phyloP scores from a whole-genome alignment of 2,329 filamentous ascomycete genomes.

The Colletotrichum orbiculare region DNA sequence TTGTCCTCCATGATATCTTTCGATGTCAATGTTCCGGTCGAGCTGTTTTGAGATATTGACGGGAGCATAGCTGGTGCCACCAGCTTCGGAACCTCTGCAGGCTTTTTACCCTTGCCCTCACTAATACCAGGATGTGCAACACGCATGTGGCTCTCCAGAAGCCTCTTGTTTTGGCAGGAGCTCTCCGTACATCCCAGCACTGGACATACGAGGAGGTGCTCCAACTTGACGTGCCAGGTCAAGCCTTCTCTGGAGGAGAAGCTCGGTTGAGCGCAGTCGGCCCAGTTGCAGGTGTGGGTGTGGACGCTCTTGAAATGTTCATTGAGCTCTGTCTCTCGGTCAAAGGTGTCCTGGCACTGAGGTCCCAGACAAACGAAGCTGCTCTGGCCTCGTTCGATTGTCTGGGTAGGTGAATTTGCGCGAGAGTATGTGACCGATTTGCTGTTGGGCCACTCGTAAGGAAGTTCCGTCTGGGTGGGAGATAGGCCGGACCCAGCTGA shows the following conservation, averaged over 20 bases:
- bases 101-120: conserved; percentile 3
- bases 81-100: conserved; percentile 33
- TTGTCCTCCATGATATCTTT: conserved; percentile 37
- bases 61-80: background rate
- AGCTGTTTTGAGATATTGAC: background rate
- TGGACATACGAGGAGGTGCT: conserved; percentile 57
- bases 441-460: conserved; percentile 38
- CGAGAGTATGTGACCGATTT: conserved; percentile 34
- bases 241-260: conserved; percentile 53
- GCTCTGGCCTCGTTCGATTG: conserved; percentile 29
- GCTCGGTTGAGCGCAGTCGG: conserved; percentile 47
- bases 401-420: conserved; percentile 41
- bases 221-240: conserved; percentile 55
- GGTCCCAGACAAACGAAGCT: conserved; percentile 43
- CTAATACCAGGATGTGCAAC: conserved; percentile 46
- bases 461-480: conserved; percentile 43
- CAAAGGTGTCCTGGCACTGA: conserved; percentile 42
- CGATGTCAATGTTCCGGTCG: background rate
- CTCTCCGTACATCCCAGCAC: conserved; percentile 50
- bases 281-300: conserved; percentile 53
- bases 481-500: conserved; percentile 46
- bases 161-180: conserved; percentile 47
- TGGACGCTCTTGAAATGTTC: conserved; percentile 43
- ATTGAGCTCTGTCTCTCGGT: conserved; percentile 40
- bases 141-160: conserved; percentile 51